Conservation (phyloP, 169 alveolate species). For the Plasmodium vivax region DNA sequence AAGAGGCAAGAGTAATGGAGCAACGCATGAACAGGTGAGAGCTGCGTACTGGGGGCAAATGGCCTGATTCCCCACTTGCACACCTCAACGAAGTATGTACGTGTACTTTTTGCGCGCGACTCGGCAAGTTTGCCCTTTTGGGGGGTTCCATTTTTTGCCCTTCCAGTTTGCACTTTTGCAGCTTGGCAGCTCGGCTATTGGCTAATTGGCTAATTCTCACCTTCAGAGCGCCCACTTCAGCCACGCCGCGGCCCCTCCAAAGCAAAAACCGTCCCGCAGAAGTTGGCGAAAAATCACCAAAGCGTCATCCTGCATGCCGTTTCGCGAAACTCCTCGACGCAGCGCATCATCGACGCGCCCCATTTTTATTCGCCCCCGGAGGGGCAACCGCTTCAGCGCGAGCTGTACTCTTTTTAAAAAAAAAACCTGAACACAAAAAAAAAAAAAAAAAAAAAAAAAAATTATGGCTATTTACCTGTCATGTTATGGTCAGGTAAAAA, state of each 20-base stretch:
- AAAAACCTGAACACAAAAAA: neutral
- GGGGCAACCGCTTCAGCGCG: neutral
- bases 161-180: neutral
- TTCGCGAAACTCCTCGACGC: neutral
- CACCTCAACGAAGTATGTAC: neutral
- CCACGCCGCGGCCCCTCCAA: neutral
- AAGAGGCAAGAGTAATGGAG: neutral
- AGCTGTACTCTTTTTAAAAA: neutral
- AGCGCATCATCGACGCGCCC: neutral
- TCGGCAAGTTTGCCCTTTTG: neutral
- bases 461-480: constrained; percentile 3
- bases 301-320: neutral
- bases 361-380: neutral
- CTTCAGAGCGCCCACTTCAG: neutral
- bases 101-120: neutral
- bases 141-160: neutral
- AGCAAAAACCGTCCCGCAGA: neutral
- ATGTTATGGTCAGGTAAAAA: neutral
- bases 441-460: neutral
- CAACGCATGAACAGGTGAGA: neutral
- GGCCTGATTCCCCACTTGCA: neutral
- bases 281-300: neutral
- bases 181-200: neutral
- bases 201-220: neutral
- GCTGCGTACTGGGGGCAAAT: neutral